Evolutionary conservation across 1,284 basidiomycete species (phyloP).

Genomic region (Ceratobasidium sp.): DNA sequence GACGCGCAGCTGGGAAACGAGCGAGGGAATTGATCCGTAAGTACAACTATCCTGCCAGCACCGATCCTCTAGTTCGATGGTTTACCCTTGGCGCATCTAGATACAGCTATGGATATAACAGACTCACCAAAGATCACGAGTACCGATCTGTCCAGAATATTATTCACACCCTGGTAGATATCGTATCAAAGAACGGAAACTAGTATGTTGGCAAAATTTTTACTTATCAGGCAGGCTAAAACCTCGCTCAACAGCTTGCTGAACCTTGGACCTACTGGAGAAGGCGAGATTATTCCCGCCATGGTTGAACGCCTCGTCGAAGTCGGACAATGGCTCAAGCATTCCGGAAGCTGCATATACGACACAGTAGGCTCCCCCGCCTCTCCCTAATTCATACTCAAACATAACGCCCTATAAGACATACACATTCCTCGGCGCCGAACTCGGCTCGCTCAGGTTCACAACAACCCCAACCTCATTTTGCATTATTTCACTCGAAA

Average conservation of each 20-base stretch:
- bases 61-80: constrained; percentile 56
- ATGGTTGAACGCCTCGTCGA: constrained; percentile 65
- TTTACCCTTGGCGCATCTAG: constrained; percentile 43
- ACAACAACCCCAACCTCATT: constrained; percentile 67
- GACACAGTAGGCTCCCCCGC: constrained; percentile 61
- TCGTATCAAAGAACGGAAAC: constrained; percentile 70
- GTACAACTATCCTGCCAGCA: not conserved
- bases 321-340: constrained; percentile 66
- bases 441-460: constrained; percentile 62
- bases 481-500: constrained; percentile 65
- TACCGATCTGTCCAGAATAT: constrained; percentile 67
- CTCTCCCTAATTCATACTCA: not conserved
- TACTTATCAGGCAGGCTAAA: not conserved
- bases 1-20: constrained; percentile 60
- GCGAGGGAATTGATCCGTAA: constrained; percentile 59
- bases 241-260: constrained; percentile 59
- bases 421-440: constrained; percentile 58
- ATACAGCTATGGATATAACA: constrained; percentile 55
- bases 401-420: constrained; percentile 7
- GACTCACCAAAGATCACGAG: constrained; percentile 63
- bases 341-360: constrained; percentile 67
- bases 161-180: constrained; percentile 68
- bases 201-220: constrained; percentile 58
- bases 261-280: constrained; percentile 68
- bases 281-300: constrained; percentile 66